Percentiles rank a stretch among this genome's conserved stretches.
phyloP scores from a whole-genome alignment of 2,329 filamentous ascomycete species.

The Penicillium sp. region DNA sequence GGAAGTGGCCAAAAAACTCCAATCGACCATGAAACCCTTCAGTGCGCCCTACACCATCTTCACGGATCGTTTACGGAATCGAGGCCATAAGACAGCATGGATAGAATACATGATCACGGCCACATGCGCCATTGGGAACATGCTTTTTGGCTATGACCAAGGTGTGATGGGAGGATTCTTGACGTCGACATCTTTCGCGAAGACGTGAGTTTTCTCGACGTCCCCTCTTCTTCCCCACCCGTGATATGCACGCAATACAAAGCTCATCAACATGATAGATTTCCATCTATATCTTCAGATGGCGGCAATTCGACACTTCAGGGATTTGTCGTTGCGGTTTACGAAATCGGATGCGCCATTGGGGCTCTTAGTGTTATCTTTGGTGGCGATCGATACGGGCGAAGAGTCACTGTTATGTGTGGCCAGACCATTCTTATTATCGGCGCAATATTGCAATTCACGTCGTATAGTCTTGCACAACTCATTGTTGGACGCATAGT shows the following conservation, averaged over 20 bases:
- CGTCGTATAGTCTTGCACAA: constrained; percentile 48
- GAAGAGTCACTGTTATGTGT: neutral
- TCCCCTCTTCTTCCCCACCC: too few species aligned
- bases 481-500: constrained; percentile 55
- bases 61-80: neutral
- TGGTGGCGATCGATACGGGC: constrained; percentile 1
- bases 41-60: neutral
- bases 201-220: too few species aligned
- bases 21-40: neutral
- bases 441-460: constrained; percentile 57
- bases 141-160: constrained; percentile 9
- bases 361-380: constrained; percentile 6
- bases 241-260: neutral
- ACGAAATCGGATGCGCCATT: constrained; percentile 8
- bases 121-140: neutral
- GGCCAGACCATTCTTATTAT: constrained; percentile 50
- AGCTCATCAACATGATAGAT: neutral
- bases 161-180: constrained; percentile 7
- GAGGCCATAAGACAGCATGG: neutral
- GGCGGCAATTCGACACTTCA: constrained; percentile 6
- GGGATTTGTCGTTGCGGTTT: constrained; percentile 3
- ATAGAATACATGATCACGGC: constrained; percentile 3
- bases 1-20: neutral
- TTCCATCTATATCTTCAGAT: neutral
- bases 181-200: constrained; percentile 3